Base-by-base conservation (phyloP, 176 grass and related monocot species). In the Elymus sibiricus region DNA sequence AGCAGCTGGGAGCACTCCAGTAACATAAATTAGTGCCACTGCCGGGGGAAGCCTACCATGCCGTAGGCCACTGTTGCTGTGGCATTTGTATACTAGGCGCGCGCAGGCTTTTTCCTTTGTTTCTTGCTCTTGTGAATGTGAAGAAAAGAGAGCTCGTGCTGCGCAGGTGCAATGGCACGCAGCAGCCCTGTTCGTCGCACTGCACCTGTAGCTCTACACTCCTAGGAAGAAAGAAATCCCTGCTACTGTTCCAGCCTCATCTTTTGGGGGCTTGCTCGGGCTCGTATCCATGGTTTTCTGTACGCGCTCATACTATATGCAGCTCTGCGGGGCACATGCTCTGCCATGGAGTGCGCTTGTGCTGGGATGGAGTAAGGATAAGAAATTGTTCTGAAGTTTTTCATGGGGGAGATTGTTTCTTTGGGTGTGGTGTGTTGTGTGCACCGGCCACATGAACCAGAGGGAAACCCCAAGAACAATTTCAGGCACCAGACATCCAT, bases 21-120 rank as follows among this genome's bases (percentile, higher is more conserved):
- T 86, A 84, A 25, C 84, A 78, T 65, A 91, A 87, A 87, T 56
- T 74, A 87, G 85, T 87, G 80, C 27, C 65, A 68, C 65, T 73
- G 66, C 24, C 89, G 74, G 80, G 14, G 38, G 34, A 78, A 47
- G 17, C 66, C 17, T 75, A 75, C 43, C 39, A 2, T 43, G 40
- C 38, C 14, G 7, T 70, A 86, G 81, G 47, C 11, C 67, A 84
- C 81, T 87, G 89, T 91, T 87, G 9, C 1, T 68, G 43, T 38
- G 26, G 56, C 80, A 74, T 83, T 65, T 90, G 55, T 86, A 65
- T 83, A 83, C 47, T 28, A 26, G 17, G 19, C 13, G 2, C 74
- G 8, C 26, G 10, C 56, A 55, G 34, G 31, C 66, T 70, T 43
- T 49, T 22, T 11, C 34, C 25, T 60, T 64, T 78, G 47, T 49